These are phyloP conservation scores for Medicago ruthenica DNA, from an alignment of 306 rosid species.

Conservation along the genomic window DNA sequence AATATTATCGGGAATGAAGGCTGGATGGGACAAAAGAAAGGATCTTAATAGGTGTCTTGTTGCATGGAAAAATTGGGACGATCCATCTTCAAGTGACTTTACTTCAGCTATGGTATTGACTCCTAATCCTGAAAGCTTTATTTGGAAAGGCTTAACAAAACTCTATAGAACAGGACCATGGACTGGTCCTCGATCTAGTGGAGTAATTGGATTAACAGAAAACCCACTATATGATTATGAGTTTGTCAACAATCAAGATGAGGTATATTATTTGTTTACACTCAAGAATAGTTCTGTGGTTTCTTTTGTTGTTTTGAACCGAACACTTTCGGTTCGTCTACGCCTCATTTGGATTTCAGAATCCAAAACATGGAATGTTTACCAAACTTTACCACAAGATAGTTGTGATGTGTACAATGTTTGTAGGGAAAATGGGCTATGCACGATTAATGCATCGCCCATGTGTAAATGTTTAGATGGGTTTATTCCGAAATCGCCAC, in stretches of 20 bases:
- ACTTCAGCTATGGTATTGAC: slow-evolving; percentile 27
- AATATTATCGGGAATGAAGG: slow-evolving; percentile 45
- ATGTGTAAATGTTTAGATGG: slow-evolving; percentile 43
- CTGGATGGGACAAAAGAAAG: slow-evolving; percentile 51
- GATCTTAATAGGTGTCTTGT: slow-evolving; percentile 43
- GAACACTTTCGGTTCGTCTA: neutral
- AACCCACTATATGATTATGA: slow-evolving; percentile 2
- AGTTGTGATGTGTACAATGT: slow-evolving; percentile 30
- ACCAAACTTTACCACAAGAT: slow-evolving; percentile 10
- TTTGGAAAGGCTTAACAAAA: slow-evolving; percentile 39
- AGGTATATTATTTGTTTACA: neutral
- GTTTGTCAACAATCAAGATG: slow-evolving; percentile 11
- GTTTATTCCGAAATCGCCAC: slow-evolving; percentile 10
- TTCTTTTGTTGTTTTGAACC: slow-evolving; percentile 37
- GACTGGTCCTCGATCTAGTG: slow-evolving; percentile 44
- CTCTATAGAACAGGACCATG: slow-evolving; percentile 51
- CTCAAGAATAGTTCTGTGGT: slow-evolving; percentile 21
- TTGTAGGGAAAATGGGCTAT: slow-evolving; percentile 43
- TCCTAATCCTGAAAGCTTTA: slow-evolving; percentile 43
- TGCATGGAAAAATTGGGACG: slow-evolving; percentile 60
- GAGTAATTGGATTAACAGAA: neutral
- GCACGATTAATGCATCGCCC: neutral
- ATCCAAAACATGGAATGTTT: slow-evolving; percentile 28
- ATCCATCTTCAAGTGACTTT: slow-evolving; percentile 55
- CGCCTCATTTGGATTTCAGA: slow-evolving; percentile 10